Percentiles rank a stretch among this genome's conserved stretches.
phyloP scores from a whole-genome alignment of 495 filamentous ascomycete species.

The Penicillium manginii region DNA sequence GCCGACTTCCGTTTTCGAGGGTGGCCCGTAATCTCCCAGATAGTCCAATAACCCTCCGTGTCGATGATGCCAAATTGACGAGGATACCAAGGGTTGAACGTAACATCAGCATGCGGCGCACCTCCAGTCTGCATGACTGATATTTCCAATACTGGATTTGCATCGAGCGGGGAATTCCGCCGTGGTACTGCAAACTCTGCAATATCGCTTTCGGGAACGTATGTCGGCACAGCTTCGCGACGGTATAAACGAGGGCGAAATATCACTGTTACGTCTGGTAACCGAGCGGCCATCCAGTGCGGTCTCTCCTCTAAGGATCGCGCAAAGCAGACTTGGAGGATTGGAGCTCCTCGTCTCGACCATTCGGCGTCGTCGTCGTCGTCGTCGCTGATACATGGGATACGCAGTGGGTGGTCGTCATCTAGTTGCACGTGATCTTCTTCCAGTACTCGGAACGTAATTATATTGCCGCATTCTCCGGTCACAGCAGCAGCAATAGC shows the following conservation, averaged over 20 bases:
- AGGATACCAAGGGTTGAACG: constrained; percentile 76
- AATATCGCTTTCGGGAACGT: constrained; percentile 25
- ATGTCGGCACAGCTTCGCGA: constrained; percentile 31
- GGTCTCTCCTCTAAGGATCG: constrained; percentile 49
- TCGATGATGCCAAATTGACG: constrained; percentile 76
- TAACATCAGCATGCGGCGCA: constrained; percentile 66
- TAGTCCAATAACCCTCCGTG: constrained; percentile 69
- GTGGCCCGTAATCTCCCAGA: constrained; percentile 68
- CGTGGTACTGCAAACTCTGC: constrained; percentile 14
- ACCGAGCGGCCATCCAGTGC: constrained; percentile 67
- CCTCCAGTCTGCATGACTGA: constrained; percentile 57
- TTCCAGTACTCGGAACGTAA: constrained; percentile 42
- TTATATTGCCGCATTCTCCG: constrained; percentile 46
- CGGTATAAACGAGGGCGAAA: constrained; percentile 59
- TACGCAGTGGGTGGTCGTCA: constrained; percentile 24
- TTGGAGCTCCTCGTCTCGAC: constrained; percentile 57
- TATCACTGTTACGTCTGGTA: constrained; percentile 56
- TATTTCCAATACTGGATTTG: constrained; percentile 64
- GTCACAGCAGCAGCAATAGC: constrained; percentile 47
- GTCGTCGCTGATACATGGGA: constrained; percentile 36
- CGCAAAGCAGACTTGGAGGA: constrained; percentile 70
- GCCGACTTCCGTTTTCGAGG: constrained; percentile 35
- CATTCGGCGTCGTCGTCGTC: constrained; percentile 55
- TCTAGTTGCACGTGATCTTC: constrained; percentile 38
- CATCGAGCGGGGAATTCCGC: constrained; percentile 58